Base-by-base conservation (phyloP, 345 rosid genomes). In the Raphanus raphanistrum region DNA sequence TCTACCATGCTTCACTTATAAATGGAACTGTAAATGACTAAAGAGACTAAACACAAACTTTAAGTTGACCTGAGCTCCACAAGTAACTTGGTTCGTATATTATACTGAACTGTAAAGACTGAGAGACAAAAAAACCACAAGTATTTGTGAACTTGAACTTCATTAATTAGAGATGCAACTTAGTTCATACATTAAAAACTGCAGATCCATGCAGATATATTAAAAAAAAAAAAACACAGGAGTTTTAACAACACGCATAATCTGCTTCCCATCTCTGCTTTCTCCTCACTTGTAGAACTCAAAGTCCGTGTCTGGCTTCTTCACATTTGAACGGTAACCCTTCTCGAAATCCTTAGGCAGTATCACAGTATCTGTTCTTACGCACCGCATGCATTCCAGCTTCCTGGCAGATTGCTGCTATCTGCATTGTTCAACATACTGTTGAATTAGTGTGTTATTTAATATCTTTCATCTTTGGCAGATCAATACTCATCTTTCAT, bases 361-460 rank as follows among this genome's bases (percentile, higher is more conserved):
- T 43, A 95, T 95, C 63, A 95, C 98, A n/a, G 31, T 95, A 95
- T 74, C 99, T 88, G 86, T 95, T 95, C 88, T 95, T 95, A 28
- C 99, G 85, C 8, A 95, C 99, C 1, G 99, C 99, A 38, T 95
- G 99, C 99, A 95, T 95, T 61, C 99, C 99, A 41, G 99, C 99
- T 85, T 95, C 99, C 81, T 95, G 99, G 70, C 99, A 95, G 66
- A 95, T 95, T 13, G 99, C 99, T 43, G 98, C 81, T 77, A 95
- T 95, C 99, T 95, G 90, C 45, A 25, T 17, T 66, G 57, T 58
- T 38, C 71, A 69, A 54, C 50, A 29, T 4, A 62, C 35, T 1
- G 69, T 4, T 1, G n/a, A 29, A 68, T 28, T n/a, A 35, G 70
- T 29, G 10, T 3, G 77, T 31, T 58, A 28, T 28, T 28, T 21